Percentiles rank a stretch among this genome's conserved stretches.
phyloP scores from a whole-genome alignment of 306 rosid species.

The Trifolium fragiferum region DNA sequence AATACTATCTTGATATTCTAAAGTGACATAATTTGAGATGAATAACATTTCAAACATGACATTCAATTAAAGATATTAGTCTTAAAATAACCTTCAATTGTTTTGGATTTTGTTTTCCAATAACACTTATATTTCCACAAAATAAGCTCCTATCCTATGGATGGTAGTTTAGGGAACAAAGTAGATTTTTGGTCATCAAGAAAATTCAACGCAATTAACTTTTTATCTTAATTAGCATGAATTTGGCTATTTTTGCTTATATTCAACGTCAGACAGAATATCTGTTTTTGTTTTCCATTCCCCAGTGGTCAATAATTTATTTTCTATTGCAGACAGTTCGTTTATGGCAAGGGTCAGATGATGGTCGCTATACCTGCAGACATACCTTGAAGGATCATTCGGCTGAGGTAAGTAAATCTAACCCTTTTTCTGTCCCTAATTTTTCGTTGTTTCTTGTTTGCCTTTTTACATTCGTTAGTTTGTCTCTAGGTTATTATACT shows the following conservation, averaged over 20 bases:
- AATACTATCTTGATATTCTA: neutral
- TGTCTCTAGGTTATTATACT: neutral
- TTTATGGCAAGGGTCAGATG: slow-evolving; percentile 85
- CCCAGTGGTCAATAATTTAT: slow-evolving; percentile 5
- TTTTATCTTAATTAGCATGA: neutral
- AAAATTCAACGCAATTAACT: no score
- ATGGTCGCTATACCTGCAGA: slow-evolving; percentile 75
- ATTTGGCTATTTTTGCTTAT: neutral
- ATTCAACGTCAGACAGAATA: neutral
- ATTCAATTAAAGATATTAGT: neutral
- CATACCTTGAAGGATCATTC: slow-evolving; percentile 84
- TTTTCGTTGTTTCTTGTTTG: neutral
- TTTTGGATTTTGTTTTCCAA: neutral
- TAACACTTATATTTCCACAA: neutral
- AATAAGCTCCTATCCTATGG: neutral
- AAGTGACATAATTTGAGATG: neutral
- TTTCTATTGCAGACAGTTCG: slow-evolving; percentile 82
- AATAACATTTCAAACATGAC: no score
- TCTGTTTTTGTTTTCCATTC: neutral
- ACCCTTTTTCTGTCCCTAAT: slow-evolving; percentile 10
- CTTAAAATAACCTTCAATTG: neutral
- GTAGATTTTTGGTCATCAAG: neutral
- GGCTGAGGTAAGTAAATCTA: slow-evolving; percentile 70
- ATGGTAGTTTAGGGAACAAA: neutral
- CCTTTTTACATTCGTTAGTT: neutral